Conservation (phyloP, 1,284 basidiomycete species). For the Tilletia horrida region DNA sequence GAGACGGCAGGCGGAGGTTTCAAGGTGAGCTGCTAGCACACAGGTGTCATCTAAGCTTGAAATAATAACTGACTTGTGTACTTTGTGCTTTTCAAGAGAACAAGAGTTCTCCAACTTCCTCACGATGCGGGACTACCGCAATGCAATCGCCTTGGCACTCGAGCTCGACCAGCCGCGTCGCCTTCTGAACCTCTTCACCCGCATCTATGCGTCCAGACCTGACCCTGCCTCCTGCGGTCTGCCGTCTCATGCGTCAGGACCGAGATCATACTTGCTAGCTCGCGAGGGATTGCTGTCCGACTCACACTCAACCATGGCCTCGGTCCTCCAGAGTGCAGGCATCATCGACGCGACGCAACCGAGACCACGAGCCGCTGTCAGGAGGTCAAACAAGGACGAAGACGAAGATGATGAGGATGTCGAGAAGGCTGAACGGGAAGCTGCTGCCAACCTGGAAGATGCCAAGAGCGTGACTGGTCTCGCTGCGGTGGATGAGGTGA, state of each 20-base stretch:
- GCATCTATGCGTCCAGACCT: constrained; percentile 30
- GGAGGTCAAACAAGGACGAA: neutral
- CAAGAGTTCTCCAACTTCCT: constrained; percentile 93
- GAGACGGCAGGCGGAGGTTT: constrained; percentile 34
- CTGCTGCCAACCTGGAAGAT: neutral
- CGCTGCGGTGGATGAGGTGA: constrained; percentile 60
- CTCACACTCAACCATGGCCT: constrained; percentile 60
- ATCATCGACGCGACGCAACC: constrained; percentile 67
- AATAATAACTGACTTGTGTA: neutral
- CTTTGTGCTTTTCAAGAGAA: constrained; percentile 63
- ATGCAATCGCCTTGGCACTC: constrained; percentile 84
- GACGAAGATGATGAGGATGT: neutral
- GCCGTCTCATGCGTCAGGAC: neutral
- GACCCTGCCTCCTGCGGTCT: neutral
- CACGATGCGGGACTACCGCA: constrained; percentile 79
- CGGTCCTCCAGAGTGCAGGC: constrained; percentile 83
- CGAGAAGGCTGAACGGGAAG: neutral
- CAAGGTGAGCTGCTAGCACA: neutral
- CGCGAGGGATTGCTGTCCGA: constrained; percentile 2
- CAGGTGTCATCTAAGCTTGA: neutral
- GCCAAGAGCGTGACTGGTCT: constrained; percentile 43
- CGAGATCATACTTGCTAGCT: constrained; percentile 5
- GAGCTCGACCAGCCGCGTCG: constrained; percentile 89
- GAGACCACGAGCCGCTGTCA: neutral
- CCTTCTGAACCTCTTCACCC: constrained; percentile 72